Base-by-base conservation (phyloP, 1,284 basidiomycete genomes). In the Fomitopsis schrenkii region DNA sequence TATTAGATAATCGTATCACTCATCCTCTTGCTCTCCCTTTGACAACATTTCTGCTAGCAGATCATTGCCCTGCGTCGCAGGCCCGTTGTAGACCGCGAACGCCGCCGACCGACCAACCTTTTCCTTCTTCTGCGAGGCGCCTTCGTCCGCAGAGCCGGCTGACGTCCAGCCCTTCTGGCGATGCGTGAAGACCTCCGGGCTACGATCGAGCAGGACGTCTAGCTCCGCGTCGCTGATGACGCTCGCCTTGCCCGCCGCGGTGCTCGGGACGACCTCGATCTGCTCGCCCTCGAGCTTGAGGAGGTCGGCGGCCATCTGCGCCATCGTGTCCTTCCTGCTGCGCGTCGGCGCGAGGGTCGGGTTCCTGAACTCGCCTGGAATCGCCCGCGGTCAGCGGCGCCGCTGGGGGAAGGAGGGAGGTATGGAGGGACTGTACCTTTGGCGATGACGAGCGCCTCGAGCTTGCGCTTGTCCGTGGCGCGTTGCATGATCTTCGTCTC, bases 381-480 rank as follows among this genome's bases (percentile, higher is more conserved):
- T 33, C 30, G 38, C 6, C 38, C 38, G 14, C 14, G 12, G 36
- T 56, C 22, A 50, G 17, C 35, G 60, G 30, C 57, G 35, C 10
- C n/a, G n/a, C n/a, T n/a, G 57, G 26, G 59, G 45, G 55, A 15
- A 17, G 42, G 56, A n/a, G 66, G 61, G 46, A 33, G 41, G 33
- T 22, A 2, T 17, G 58, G 5, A 22, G 45, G 26, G 40, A 19
- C 73, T 71, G 62, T 68, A 86, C 91, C 94, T 77, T 96, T 93
- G 26, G 94, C 93, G 68, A 98, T 98, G 68, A 98, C 95, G 30
- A 98, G 80, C 2, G 94, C 93, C 76, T 98, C 96, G 2, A 98
- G 83, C 73, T 94, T 90, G 28, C 93, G 85, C 77, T 92, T 98
- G 77, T 94, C 91, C 9, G 86, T 85, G 0, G 96, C 96, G 36